phyloP scores from a whole-genome alignment of 2,329 filamentous ascomycete species.

The Stemphylium beticola region DNA sequence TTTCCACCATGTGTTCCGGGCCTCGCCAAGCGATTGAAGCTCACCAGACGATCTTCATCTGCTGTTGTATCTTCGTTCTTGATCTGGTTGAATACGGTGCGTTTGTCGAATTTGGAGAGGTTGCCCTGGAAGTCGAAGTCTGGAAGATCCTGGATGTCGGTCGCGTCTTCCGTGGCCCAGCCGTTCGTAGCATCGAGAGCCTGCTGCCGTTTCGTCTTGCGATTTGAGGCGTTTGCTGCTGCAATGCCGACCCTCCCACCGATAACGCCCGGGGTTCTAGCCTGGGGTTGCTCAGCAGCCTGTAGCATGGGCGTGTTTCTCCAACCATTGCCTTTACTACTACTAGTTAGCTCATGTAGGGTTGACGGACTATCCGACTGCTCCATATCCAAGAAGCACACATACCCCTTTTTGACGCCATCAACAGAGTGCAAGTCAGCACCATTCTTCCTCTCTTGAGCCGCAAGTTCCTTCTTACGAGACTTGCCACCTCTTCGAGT shows the following conservation, averaged over 20 bases:
- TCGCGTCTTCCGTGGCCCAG: constrained; percentile 96
- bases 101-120: constrained; percentile 93
- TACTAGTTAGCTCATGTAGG: constrained; percentile 15
- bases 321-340: constrained; percentile 67
- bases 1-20: constrained; percentile 70
- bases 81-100: constrained; percentile 88
- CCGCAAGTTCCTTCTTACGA: constrained; percentile 53
- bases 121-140: constrained; percentile 94
- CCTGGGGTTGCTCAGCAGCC: constrained; percentile 56
- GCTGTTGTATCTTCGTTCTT: constrained; percentile 85
- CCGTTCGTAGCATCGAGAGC: constrained; percentile 71
- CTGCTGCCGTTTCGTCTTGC: constrained; percentile 55
- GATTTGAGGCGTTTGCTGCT: constrained; percentile 47
- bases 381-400: constrained; percentile 34
- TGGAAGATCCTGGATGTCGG: constrained; percentile 88
- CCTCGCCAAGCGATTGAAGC: constrained; percentile 73
- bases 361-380: not conserved
- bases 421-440: constrained; percentile 32
- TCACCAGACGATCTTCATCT: constrained; percentile 89
- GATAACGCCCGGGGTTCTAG: constrained; percentile 47
- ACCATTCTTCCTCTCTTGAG: constrained; percentile 48
- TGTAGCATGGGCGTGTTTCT: constrained; percentile 71
- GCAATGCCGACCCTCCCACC: constrained; percentile 46
- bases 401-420: constrained; percentile 40
- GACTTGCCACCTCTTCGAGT: constrained; percentile 54